Evolutionary conservation across 2,329 filamentous ascomycete species (phyloP), one percentile per base, ranked within the genome.

Genomic region (Fusarium sublunatum): DNA sequence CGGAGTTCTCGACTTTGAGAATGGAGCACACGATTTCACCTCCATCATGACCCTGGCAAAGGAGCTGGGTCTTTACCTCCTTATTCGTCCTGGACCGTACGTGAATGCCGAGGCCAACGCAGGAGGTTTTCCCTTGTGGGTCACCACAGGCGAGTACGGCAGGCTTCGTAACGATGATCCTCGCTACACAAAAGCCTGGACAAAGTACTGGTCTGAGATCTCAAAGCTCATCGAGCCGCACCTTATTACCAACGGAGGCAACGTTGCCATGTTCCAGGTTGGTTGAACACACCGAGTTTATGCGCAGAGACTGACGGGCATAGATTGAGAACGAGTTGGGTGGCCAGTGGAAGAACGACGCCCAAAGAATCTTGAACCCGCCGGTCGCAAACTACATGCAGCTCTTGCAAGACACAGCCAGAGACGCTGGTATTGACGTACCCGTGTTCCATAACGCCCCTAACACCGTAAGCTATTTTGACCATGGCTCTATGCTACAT

Each of bases 41-140:
- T 70, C 70, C 10, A 84, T 82, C 65, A 81, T 84, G 69, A 72
- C 72, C 8, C 72, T 79, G 11, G 81, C 81, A 2, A 77, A 83
- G 43, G 78, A 83, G 43, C 74, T 79, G 47, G 81, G 79, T 0
- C 64, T 84, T 29, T 73, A 80, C 12, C 72, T 82, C 3, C 75
- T 83, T 2, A 62, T 72, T 24, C 78, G 86, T 0, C 84, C 86
- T 1, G 86, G 86, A 0, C 86, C 86, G 0, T 89, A 89, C 53
- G 81, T 87, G 54, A 89, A 89, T 60, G 87, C 86, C 1, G 87
- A 89, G 69, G 79, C 85, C 4, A 87, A 83, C 60, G 85, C 82
- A 1, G 87, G 87, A 29, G 87, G 87, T 0, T 85, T 87, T 53
- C 85, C 87, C 0, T 75, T 86, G 1, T 89, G 86, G 85, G 72